A percentile compares a stretch with the other conserved stretches of the same genome.
phyloP scores from a whole-genome alignment of 2,329 filamentous ascomycete genomes.

The Aspergillus spinulosporus region DNA sequence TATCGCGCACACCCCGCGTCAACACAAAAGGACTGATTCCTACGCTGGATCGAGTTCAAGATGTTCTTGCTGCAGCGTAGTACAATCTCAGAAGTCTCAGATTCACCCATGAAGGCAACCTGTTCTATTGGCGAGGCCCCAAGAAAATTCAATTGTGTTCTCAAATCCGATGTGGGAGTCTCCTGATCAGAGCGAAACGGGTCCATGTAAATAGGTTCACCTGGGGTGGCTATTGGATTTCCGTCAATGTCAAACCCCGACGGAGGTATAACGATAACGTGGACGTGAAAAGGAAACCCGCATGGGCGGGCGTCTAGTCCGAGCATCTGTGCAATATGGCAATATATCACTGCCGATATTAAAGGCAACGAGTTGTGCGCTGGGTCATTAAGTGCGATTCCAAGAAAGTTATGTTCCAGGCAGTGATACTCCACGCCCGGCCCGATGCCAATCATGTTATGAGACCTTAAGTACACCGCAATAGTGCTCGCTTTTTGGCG shows the following conservation, averaged over 20 bases:
- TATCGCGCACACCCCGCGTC: constrained; percentile 67
- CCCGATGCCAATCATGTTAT: constrained; percentile 70
- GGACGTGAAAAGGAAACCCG: constrained; percentile 80
- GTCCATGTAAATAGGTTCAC: constrained; percentile 74
- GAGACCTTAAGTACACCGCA: constrained; percentile 66
- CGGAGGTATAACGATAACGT: constrained; percentile 70
- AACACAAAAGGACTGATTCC: constrained; percentile 43
- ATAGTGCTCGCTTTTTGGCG: constrained; percentile 68
- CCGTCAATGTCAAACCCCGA: constrained; percentile 62
- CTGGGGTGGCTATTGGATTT: constrained; percentile 26
- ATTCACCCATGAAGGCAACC: constrained; percentile 62
- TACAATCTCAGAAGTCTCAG: constrained; percentile 66
- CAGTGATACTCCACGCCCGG: constrained; percentile 71
- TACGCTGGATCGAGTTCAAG: constrained; percentile 65
- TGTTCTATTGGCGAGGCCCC: constrained; percentile 43
- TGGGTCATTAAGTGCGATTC: constrained; percentile 70
- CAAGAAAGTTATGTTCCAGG: constrained; percentile 84
- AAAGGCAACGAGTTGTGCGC: constrained; percentile 80
- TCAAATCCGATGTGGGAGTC: constrained; percentile 61
- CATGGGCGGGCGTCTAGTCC: constrained; percentile 76
- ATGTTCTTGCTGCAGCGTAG: constrained; percentile 80
- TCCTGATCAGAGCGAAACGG: constrained; percentile 73
- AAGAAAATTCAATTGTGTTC: constrained; percentile 58
- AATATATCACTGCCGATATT: constrained; percentile 84
- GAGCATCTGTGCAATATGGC: constrained; percentile 71